Percentiles rank a stretch among this genome's conserved stretches.
Conservation (phyloP, 768 basidiomycete species). For the Multifurca ochricompacta region DNA sequence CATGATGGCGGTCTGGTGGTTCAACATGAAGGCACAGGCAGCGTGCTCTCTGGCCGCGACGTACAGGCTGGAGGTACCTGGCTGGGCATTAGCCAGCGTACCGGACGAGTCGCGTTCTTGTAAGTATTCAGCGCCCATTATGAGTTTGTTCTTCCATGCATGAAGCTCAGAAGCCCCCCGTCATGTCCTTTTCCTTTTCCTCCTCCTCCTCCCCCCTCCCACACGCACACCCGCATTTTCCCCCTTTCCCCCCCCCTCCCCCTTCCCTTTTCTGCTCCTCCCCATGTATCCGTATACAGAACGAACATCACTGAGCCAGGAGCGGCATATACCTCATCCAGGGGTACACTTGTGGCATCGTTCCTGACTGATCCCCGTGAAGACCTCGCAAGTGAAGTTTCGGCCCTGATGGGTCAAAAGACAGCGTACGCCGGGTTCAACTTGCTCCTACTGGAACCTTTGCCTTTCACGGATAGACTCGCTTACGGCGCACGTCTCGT, state of each 20-base stretch:
- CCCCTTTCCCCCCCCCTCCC: no score
- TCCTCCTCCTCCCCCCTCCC: conserved; percentile 15
- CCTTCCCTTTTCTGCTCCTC: not conserved
- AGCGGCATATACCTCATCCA: conserved; percentile 43
- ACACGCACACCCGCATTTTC: no score
- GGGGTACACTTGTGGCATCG: conserved; percentile 59
- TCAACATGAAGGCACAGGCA: conserved; percentile 24
- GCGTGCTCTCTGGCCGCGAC: conserved; percentile 70
- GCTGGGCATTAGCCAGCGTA: conserved; percentile 56
- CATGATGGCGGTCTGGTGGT: conserved; percentile 9
- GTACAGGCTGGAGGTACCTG: conserved; percentile 70
- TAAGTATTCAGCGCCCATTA: conserved; percentile 33
- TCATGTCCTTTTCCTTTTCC: no score
- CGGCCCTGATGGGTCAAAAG: conserved; percentile 39
- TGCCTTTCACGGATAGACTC: conserved; percentile 23
- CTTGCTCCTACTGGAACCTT: conserved; percentile 54
- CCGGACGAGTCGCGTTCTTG: conserved; percentile 66
- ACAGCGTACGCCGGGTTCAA: conserved; percentile 74
- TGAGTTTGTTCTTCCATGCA: conserved; percentile 4
- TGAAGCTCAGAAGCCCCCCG: not conserved
- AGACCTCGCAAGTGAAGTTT: conserved; percentile 42
- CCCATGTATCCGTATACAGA: conserved; percentile 33
- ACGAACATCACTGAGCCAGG: conserved; percentile 80
- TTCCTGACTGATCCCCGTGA: conserved; percentile 48
- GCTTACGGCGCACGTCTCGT: conserved; percentile 48